phyloP scores from a whole-genome alignment of 139 green algal genomes.

The Chlorella vulgaris region DNA sequence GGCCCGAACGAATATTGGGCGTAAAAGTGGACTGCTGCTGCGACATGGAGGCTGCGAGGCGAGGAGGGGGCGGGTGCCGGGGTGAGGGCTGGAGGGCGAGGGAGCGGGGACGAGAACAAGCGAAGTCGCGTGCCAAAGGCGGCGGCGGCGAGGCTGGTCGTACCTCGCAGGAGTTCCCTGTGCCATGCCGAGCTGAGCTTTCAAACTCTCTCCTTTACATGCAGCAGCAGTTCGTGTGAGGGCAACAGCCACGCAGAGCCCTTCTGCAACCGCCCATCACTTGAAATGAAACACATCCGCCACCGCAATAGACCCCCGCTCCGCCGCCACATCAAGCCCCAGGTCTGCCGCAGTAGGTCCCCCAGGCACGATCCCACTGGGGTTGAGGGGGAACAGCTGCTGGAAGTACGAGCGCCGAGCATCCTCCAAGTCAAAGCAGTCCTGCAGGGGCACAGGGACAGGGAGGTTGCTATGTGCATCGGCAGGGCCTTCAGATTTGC shows the following conservation, averaged over 20 bases:
- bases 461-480: not conserved
- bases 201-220: no score
- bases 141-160: no score
- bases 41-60: not conserved
- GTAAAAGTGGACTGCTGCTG: not conserved
- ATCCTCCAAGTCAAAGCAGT: slow-evolving; percentile 79
- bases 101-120: not conserved
- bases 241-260: no score
- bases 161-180: no score
- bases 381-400: slow-evolving; percentile 94
- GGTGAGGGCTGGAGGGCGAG: not conserved
- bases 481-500: no score
- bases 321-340: not conserved
- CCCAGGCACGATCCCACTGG: slow-evolving; percentile 81
- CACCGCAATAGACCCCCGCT: not conserved
- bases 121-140: no score
- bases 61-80: not conserved
- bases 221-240: no score
- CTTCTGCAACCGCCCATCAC: not conserved
- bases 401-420: slow-evolving; percentile 77
- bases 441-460: not conserved
- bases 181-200: no score
- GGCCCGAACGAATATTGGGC: not conserved
- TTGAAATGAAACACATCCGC: slow-evolving; percentile 16
- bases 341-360: slow-evolving; percentile 58